Evolutionary conservation across 768 basidiomycete genomes (phyloP), one percentile per base, ranked within the genome.

Genomic region (Scleroderma bovista): DNA sequence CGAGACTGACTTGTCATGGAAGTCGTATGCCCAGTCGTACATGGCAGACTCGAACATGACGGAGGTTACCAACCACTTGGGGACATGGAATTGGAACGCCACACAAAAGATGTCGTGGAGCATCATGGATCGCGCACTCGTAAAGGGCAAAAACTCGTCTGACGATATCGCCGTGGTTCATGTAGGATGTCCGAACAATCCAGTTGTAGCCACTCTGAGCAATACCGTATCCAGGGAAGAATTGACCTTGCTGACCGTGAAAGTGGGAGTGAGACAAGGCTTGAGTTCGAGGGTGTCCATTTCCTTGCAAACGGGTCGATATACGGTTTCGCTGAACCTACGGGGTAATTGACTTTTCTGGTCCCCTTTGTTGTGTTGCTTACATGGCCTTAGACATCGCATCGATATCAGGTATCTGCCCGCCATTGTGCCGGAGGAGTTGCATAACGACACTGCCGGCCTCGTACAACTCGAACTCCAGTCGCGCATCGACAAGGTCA

Each of bases 281-380:
- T 90, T 2, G 85, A 90, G 52, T 83, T 92, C 53, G 83, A 86
- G 60, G 89, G 86, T 1, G 72, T 91, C 20, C 88, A 91, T 64
- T 83, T 89, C 60, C 57, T 86, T 11, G 63, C 74, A 22, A 85
- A 86, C 48, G 89, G 89, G 0, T 77, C 86, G 0, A 76, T 93
- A n/a, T 88, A 83, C 58, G 89, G 86, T 2, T 74, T 88, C 44
- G 86, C 83, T 16, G 77, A 80, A 55, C 77, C 82, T 4, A 59
- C 63, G 16, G 83, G 81, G 88, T 89, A 54, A 54, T 75, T 57
- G 24, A 26, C 20, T 44, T 52, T 34, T 13, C 44, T n/a, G 19
- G 23, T 12, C 26, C 15, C 9, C 16, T 3, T 24, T 17, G 6
- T 44, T 11, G n/a, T 19, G 13, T 36, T 36, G 5, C 13, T 37